Conservation (phyloP, 345 rosid genomes). For the Populus nigra region DNA sequence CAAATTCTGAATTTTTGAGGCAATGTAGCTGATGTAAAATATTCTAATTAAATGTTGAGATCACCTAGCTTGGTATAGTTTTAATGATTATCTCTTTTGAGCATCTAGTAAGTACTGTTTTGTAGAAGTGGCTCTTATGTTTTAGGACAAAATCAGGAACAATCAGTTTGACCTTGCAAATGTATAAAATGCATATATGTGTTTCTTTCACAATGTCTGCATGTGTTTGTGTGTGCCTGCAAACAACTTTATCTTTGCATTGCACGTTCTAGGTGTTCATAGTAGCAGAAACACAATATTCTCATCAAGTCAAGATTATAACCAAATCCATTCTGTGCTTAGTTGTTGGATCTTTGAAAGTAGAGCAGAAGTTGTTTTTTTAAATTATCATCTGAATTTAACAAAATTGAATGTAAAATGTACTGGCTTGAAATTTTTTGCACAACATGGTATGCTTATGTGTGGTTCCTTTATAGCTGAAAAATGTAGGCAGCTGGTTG, state of each 20-base stretch:
- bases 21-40: not conserved
- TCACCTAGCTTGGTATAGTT: not conserved
- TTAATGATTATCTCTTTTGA: not conserved
- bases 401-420: not conserved
- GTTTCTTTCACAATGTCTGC: not conserved
- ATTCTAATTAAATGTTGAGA: not conserved
- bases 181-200: not conserved
- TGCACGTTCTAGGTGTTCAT: not conserved
- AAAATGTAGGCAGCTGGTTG: slow-evolving; percentile 77
- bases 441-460: not conserved
- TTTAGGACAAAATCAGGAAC: not conserved
- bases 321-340: not conserved
- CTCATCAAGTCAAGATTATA: not conserved
- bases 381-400: not conserved
- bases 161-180: not conserved
- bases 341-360: not conserved
- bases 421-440: not conserved
- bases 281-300: not conserved
- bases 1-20: not conserved
- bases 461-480: slow-evolving; percentile 50
- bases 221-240: not conserved
- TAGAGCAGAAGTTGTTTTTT: not conserved
- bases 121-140: not conserved
- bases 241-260: not conserved
- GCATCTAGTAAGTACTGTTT: not conserved